phyloP scores from a whole-genome alignment of 1,284 basidiomycete genomes.

The Ganoderma boninense region DNA sequence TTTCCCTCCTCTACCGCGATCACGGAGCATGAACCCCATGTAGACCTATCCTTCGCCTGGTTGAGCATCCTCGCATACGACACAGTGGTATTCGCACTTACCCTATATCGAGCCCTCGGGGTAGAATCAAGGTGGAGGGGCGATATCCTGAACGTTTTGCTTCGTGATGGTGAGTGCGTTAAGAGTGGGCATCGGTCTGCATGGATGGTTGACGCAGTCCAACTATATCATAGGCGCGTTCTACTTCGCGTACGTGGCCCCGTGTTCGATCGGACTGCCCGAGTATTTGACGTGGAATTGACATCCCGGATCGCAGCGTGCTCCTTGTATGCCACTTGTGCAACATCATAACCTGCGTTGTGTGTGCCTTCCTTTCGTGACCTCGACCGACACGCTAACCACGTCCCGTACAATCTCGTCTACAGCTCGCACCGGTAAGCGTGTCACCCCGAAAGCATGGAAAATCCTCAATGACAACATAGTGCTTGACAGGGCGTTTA shows the following conservation, averaged over 20 bases:
- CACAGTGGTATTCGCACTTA: slow-evolving; percentile 1
- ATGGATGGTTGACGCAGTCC: neutral
- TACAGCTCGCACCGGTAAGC: slow-evolving; percentile 1
- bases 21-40: neutral
- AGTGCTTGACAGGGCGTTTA: neutral
- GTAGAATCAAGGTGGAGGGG: neutral
- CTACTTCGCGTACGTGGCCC: slow-evolving; percentile 4
- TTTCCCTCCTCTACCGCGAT: too few species aligned
- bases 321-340: slow-evolving; percentile 3
- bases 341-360: slow-evolving; percentile 3
- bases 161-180: slow-evolving; percentile 7
- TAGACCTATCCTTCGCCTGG: slow-evolving; percentile 9
- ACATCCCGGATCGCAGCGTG: neutral
- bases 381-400: neutral
- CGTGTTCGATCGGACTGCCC: neutral
- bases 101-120: neutral
- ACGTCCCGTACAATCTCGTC: too few species aligned
- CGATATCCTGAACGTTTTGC: neutral
- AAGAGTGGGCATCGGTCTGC: neutral
- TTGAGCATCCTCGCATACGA: slow-evolving; percentile 6
- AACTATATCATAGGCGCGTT: neutral
- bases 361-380: neutral
- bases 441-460: neutral
- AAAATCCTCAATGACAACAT: neutral
- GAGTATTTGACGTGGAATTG: neutral